Base-by-base conservation (phyloP, 306 rosid genomes). In the Castanea sativa region DNA sequence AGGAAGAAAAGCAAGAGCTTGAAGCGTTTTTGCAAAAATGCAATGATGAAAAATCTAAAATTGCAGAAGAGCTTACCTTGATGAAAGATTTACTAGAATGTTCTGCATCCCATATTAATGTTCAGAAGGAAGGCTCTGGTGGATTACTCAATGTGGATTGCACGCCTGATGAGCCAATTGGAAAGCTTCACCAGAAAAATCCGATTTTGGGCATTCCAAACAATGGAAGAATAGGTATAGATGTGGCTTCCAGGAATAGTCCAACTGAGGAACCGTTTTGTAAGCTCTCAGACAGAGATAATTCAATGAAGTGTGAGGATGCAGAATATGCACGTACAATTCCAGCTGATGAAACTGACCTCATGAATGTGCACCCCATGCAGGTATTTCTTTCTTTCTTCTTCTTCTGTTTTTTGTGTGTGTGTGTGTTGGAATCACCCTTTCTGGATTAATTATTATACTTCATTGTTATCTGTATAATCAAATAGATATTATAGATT, bases 1-100 rank as follows among this genome's bases (percentile, higher is more conserved):
- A 90, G 87, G 97, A 91, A 89, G 99, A 95, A 89, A 92, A 92
- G 73, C 87, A 88, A 85, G 89, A 91, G 80, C 94, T 96, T 81
- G 97, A 91, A 89, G 92, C 82, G 25, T 89, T 90, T 73, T 90
- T 96, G 65, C 81, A 65, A 77, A 96, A 88, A 83, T 91, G 98
- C 86, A 83, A 82, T 3, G 89, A 83, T 84, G 97, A 93, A 76
- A 96, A 89, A 81, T 90, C 89, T 82, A 88, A 86, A 88, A 81
- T 93, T 80, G 76, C 87, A 33, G 76, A 69, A 60, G 98, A 96
- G 78, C 92, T 93, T 81, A 78, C 78, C 85, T 74, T 74, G 69
- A 83, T 71, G 51, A 91, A 87, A 84, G 94, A 89, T 75, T 83
- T 82, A 19, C 71, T 87, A 49, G 87, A 83, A 85, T 84, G 82